phyloP scores from a whole-genome alignment of 2,329 filamentous ascomycete genomes.

The Cyphellophora europaea region DNA sequence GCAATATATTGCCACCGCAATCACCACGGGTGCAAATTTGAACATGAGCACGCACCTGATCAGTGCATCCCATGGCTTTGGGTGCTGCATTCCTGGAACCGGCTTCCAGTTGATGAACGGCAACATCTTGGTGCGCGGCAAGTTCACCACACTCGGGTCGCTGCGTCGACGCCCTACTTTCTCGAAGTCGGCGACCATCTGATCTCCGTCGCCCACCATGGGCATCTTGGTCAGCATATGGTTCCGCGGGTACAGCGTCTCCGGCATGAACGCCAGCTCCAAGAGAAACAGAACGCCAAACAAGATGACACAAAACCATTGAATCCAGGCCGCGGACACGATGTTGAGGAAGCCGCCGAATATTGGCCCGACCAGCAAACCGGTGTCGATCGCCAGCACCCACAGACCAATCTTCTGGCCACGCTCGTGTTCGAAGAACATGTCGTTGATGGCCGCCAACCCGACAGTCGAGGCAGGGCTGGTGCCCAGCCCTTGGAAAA shows the following conservation, averaged over 20 bases:
- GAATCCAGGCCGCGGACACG: constrained; percentile 41
- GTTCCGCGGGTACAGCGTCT: constrained; percentile 47
- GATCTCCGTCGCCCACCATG: constrained; percentile 4
- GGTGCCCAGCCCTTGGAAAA: constrained; percentile 50
- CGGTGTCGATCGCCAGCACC: constrained; percentile 47
- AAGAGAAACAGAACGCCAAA: constrained; percentile 39
- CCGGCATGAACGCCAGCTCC: constrained; percentile 43
- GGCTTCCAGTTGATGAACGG: constrained; percentile 36
- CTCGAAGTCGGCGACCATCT: constrained; percentile 19
- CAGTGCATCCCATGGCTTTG: constrained; percentile 37
- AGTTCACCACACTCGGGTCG: constrained; percentile 10
- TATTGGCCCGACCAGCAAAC: constrained; percentile 40
- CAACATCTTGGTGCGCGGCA: constrained; percentile 33
- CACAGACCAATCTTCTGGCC: constrained; percentile 48
- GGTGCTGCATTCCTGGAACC: constrained; percentile 43
- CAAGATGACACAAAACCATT: constrained; percentile 46
- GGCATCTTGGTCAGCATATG: constrained; percentile 35
- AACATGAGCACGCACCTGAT: constrained; percentile 39
- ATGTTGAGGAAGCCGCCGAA: constrained; percentile 45
- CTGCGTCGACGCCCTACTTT: constrained; percentile 18
- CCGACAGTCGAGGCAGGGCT: constrained; percentile 46
- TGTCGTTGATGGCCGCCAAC: constrained; percentile 43
- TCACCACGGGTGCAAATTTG: constrained; percentile 34
- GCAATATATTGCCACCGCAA: constrained; percentile 40
- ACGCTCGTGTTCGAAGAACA: constrained; percentile 49